Evolutionary conservation across 208 protist genomes (phyloP).

Genomic region (Strigomonas galati): DNA sequence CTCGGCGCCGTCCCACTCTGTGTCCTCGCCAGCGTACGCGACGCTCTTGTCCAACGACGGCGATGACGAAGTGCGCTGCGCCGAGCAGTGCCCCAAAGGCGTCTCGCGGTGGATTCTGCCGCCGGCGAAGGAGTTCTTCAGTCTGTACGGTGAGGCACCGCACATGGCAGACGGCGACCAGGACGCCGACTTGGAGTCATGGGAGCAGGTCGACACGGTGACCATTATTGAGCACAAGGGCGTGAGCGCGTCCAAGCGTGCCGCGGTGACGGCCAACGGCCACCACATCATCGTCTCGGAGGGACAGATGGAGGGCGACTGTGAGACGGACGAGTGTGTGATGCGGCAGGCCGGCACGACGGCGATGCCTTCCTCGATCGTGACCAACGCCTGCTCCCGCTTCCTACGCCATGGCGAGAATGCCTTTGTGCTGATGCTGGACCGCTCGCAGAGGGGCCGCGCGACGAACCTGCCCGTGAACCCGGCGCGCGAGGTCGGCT

Average conservation of each 20-base stretch:
- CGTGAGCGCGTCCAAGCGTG: not conserved
- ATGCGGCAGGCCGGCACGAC: constrained; percentile 5
- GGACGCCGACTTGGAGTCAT: constrained; percentile 1
- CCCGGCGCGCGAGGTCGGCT: constrained; percentile 2
- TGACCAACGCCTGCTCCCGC: constrained; percentile 16
- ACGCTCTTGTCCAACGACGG: constrained; percentile 42
- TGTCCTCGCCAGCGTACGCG: constrained; percentile 35
- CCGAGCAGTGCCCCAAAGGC: constrained; percentile 18
- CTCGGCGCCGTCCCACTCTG: constrained; percentile 20
- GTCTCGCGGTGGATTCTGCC: constrained; percentile 15
- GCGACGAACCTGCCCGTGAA: not conserved
- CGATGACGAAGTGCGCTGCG: constrained; percentile 20
- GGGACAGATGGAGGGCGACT: constrained; percentile 25
- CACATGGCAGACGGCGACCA: constrained; percentile 16
- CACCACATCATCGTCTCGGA: constrained; percentile 25
- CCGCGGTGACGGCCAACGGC: constrained; percentile 18
- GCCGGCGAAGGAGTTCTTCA: constrained; percentile 29
- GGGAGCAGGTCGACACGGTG: constrained; percentile 9
- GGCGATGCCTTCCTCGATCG: constrained; percentile 25
- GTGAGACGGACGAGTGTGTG: constrained; percentile 38
- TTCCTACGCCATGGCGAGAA: constrained; percentile 36
- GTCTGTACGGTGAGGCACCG: constrained; percentile 32
- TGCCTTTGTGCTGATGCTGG: constrained; percentile 30
- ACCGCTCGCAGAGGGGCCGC: constrained; percentile 12
- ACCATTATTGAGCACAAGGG: constrained; percentile 12